These are phyloP conservation scores for Penicillium sp. DNA, from an alignment of 2,329 filamentous ascomycete species.

Conservation along the genomic window DNA sequence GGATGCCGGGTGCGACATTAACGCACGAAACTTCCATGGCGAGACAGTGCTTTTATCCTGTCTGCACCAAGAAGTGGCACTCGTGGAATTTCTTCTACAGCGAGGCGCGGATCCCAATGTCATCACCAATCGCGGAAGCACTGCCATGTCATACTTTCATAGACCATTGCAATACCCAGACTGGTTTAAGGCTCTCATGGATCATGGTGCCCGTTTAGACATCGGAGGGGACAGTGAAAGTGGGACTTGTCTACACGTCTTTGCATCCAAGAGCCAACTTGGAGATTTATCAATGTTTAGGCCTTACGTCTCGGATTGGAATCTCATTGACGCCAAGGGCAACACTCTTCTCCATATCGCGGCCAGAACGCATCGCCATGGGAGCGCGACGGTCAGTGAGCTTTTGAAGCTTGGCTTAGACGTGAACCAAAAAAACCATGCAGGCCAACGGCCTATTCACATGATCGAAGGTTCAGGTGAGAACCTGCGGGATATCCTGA, in stretches of 20 bases:
- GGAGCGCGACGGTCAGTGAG: background rate
- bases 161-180: conserved; percentile 1
- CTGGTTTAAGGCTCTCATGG: conserved; percentile 16
- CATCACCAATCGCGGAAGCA: background rate
- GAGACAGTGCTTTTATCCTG: conserved; percentile 8
- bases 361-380: background rate
- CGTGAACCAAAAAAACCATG: background rate
- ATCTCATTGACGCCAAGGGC: conserved; percentile 15
- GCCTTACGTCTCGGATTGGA: conserved; percentile 20
- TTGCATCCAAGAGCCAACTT: conserved; percentile 8
- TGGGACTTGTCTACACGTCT: conserved; percentile 21
- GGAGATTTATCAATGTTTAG: conserved; percentile 19
- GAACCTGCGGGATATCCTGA: background rate
- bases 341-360: conserved; percentile 25
- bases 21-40: background rate
- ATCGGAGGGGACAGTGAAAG: conserved; percentile 9
- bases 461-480: background rate
- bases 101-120: conserved; percentile 12
- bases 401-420: background rate
- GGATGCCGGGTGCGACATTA: background rate
- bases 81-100: conserved; percentile 16
- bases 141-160: background rate
- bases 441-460: background rate
- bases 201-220: conserved; percentile 21
- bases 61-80: background rate